Conservation (phyloP, 352 stramenopile species). For the Pilasporangium apinafurcum region DNA sequence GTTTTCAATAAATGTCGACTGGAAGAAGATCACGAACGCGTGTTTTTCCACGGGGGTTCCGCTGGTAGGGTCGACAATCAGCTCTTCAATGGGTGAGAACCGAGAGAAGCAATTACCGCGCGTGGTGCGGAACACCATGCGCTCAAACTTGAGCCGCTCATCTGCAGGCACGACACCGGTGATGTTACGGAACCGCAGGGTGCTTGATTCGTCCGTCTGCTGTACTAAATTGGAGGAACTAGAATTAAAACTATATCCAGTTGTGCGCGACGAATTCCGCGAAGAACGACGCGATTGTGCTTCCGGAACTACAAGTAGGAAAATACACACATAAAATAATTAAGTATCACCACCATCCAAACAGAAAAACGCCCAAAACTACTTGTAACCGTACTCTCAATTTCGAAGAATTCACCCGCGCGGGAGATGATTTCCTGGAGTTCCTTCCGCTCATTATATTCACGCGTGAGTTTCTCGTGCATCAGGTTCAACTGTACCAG, state of each 20-base stretch:
- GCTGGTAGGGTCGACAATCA: slow-evolving; percentile 84
- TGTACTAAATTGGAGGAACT: slow-evolving; percentile 4
- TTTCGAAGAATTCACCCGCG: slow-evolving; percentile 82
- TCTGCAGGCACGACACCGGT: slow-evolving; percentile 92
- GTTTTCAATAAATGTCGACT: slow-evolving; percentile 95
- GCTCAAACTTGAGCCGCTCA: slow-evolving; percentile 94
- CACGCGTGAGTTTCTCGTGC: slow-evolving; percentile 95
- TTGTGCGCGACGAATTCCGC: slow-evolving; percentile 43
- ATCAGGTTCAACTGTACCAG: slow-evolving; percentile 97
- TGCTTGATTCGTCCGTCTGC: slow-evolving; percentile 20
- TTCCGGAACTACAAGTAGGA: slow-evolving; percentile 33
- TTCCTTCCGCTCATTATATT: slow-evolving; percentile 96
- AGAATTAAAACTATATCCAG: slow-evolving; percentile 46
- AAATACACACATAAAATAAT: slow-evolving; percentile 6
- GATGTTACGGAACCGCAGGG: slow-evolving; percentile 91
- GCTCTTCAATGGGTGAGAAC: slow-evolving; percentile 94
- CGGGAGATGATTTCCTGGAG: slow-evolving; percentile 78
- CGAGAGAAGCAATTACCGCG: slow-evolving; percentile 98
- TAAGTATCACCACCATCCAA: background rate
- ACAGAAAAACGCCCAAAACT: background rate
- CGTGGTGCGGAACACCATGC: slow-evolving; percentile 98
- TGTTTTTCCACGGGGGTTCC: slow-evolving; percentile 84
- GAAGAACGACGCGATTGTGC: slow-evolving; percentile 43
- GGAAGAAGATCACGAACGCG: slow-evolving; percentile 95
- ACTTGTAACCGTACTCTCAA: slow-evolving; percentile 39